Base-by-base conservation (phyloP, 306 rosid genomes). In the Quercus gilva region DNA sequence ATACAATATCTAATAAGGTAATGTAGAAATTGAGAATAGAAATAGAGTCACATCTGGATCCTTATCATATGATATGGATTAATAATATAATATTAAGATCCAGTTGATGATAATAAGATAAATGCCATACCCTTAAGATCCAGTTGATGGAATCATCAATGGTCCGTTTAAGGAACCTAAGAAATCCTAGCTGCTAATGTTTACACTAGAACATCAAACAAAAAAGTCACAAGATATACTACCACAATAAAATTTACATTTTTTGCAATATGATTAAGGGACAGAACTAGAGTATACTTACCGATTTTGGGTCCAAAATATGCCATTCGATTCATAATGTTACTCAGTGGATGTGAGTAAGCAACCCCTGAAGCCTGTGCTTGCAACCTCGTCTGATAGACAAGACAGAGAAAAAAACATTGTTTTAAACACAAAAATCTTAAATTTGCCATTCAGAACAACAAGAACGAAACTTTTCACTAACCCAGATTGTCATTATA, bases 291-390 rank as follows among this genome's bases (percentile, higher is more conserved):
- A 67, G 52, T 17, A 43, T 19, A 55, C 82, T 55, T 89, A 96
- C 99, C 97, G 87, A n/a, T 93, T 77, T 87, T 93, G 17, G 98
- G 99, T 55, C 99, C 99, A 74, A 93, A 96, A 85, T 71, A 88
- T 25, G 93, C 87, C 99, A 96, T 96, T 61, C 99, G 95, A 76
- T 90, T 83, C 28, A 83, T 90, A 76, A 81, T 53, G 37, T 91
- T 86, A 89, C 98, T 86, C 45, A 96, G 92, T 1, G 98, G 99
- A 85, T 96, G 99, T 21, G 98, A 96, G 84, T 96, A 91, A 49
- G 91, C 82, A 4, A 90, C 91, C 68, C 99, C 99, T 33, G 99
- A 98, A 64, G 99, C 99, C 88, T 96, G 99, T 63, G 98, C 98
- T 79, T 96, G 99, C 93, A 96, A 87, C 89, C 99, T 93, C 74